phyloP scores from a whole-genome alignment of 768 basidiomycete genomes.

The Pisolithus microcarpus region DNA sequence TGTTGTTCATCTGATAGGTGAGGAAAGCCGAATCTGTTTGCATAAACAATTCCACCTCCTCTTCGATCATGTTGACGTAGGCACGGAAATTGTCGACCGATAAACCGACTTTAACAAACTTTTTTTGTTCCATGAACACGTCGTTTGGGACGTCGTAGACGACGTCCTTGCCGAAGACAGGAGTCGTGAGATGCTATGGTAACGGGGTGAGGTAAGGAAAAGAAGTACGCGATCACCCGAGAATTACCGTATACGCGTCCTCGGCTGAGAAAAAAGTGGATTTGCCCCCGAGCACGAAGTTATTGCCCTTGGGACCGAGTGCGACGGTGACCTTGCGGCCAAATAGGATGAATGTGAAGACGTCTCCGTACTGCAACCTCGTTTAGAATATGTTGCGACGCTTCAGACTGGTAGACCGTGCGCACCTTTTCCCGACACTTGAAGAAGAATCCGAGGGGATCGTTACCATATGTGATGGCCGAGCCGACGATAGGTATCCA shows the following conservation, averaged over 20 bases:
- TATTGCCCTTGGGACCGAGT: constrained; percentile 85
- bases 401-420: background rate
- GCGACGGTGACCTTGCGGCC: constrained; percentile 89
- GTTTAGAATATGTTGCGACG: background rate
- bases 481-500: constrained; percentile 88
- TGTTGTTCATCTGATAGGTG: constrained; percentile 52
- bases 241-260: constrained; percentile 84
- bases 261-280: constrained; percentile 89
- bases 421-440: constrained; percentile 69
- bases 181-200: constrained; percentile 77
- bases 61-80: constrained; percentile 75
- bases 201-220: constrained; percentile 1
- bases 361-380: constrained; percentile 72
- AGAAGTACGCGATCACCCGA: background rate
- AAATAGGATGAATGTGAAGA: constrained; percentile 93
- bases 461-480: constrained; percentile 81
- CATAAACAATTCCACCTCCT: constrained; percentile 70
- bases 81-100: constrained; percentile 85
- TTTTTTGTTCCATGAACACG: constrained; percentile 97
- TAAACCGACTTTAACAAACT: constrained; percentile 94
- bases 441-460: constrained; percentile 86
- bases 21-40: constrained; percentile 56
- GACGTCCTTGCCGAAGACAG: constrained; percentile 95
- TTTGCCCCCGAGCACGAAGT: constrained; percentile 92
- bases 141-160: constrained; percentile 98